A percentile compares a stretch with the other conserved stretches of the same genome.
Conservation (phyloP, 148 eudicot species). For the Rhododendron griersonianum region DNA sequence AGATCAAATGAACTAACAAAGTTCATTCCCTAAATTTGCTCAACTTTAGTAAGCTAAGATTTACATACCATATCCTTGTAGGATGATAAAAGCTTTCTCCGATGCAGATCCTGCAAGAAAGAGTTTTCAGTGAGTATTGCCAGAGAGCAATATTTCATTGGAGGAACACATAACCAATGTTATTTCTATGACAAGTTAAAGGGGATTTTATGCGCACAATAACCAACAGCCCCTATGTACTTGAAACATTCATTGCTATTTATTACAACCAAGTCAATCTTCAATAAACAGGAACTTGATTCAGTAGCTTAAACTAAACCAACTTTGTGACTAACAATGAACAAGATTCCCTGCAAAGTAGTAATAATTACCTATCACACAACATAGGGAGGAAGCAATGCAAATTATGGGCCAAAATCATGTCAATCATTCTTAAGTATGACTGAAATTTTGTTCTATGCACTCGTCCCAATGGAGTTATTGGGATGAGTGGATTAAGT, state of each 20-base stretch:
- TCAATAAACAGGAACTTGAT: background rate
- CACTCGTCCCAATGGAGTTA: background rate
- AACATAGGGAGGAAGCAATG: background rate
- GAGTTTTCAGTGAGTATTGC: background rate
- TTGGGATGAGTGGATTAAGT: background rate
- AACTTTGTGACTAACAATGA: background rate
- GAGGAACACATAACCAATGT: background rate
- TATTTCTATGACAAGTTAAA: background rate
- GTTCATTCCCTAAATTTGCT: background rate
- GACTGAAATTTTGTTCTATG: background rate
- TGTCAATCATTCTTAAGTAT: background rate
- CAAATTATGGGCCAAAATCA: background rate
- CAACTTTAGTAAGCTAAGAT: background rate
- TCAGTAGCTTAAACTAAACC: background rate
- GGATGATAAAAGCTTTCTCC: constrained; percentile 48
- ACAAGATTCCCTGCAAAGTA: background rate
- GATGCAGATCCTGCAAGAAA: constrained; percentile 49
- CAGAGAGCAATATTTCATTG: background rate
- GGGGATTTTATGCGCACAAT: background rate
- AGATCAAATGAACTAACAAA: background rate
- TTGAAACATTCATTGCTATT: background rate
- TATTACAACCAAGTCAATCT: background rate
- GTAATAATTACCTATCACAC: background rate
- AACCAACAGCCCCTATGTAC: background rate
- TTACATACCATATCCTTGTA: constrained; percentile 75